Conservation (phyloP, 768 basidiomycete genomes). For the Cubamyces lactineus region DNA sequence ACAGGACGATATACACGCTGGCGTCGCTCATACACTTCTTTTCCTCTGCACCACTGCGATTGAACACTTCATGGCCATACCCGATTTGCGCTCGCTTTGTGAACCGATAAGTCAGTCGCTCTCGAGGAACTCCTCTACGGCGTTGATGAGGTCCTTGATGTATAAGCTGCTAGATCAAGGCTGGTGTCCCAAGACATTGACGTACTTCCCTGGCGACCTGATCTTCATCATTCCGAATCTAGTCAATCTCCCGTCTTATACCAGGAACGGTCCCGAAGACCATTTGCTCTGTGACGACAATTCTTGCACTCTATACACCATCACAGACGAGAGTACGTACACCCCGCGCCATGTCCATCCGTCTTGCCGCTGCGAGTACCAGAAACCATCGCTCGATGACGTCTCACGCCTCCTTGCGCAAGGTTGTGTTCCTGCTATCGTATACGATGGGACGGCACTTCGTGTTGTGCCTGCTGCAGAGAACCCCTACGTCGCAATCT, state of each 20-base stretch:
- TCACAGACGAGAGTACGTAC: neutral
- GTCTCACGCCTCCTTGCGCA: neutral
- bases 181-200: neutral
- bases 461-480: neutral
- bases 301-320: neutral
- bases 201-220: neutral
- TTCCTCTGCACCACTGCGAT: neutral
- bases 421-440: neutral
- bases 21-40: neutral
- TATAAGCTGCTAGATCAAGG: neutral
- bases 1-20: neutral
- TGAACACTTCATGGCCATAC: neutral
- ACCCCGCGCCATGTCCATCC: neutral
- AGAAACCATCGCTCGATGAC: neutral
- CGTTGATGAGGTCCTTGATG: neutral
- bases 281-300: neutral
- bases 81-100: neutral
- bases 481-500: slow-evolving; percentile 4
- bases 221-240: neutral
- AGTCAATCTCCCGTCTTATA: neutral
- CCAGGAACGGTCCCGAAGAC: neutral
- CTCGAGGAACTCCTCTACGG: neutral
- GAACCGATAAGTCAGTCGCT: neutral
- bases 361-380: neutral
- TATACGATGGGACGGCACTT: neutral